phyloP scores from a whole-genome alignment of 2,329 filamentous ascomycete species.

The Botrytis deweyae region DNA sequence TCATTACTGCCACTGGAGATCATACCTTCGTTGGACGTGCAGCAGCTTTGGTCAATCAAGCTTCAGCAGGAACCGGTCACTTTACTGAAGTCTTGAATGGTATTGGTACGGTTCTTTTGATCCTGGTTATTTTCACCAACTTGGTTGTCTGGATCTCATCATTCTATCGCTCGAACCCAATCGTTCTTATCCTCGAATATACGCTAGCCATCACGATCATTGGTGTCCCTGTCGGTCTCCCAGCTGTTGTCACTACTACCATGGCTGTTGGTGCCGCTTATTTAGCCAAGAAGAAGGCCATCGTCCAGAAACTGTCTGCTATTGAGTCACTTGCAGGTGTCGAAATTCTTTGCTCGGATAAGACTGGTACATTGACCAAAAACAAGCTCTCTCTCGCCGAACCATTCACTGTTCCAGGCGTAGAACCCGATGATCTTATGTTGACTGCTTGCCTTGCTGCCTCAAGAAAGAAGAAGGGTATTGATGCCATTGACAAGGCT shows the following conservation, averaged over 20 bases:
- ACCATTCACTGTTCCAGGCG: conserved; percentile 78
- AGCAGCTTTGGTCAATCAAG: conserved; percentile 79
- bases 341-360: conserved; percentile 91
- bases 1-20: conserved; percentile 83
- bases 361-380: conserved; percentile 90
- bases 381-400: conserved; percentile 89
- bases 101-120: conserved; percentile 76
- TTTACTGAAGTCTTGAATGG: conserved; percentile 89
- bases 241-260: conserved; percentile 88
- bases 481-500: conserved; percentile 92
- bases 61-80: conserved; percentile 72
- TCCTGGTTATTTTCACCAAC: conserved; percentile 78
- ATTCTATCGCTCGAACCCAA: conserved; percentile 83
- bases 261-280: conserved; percentile 93
- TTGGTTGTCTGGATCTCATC: conserved; percentile 82
- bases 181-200: conserved; percentile 77
- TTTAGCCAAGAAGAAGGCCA: conserved; percentile 88
- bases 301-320: conserved; percentile 88
- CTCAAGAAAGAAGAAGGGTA: conserved; percentile 92
- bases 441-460: conserved; percentile 86
- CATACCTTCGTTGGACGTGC: conserved; percentile 88
- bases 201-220: conserved; percentile 88
- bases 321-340: conserved; percentile 92
- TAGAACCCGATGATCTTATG: conserved; percentile 87
- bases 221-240: conserved; percentile 89